Base-by-base conservation (phyloP, 129 eudicot genomes). In the Flaveria sonorensis region DNA sequence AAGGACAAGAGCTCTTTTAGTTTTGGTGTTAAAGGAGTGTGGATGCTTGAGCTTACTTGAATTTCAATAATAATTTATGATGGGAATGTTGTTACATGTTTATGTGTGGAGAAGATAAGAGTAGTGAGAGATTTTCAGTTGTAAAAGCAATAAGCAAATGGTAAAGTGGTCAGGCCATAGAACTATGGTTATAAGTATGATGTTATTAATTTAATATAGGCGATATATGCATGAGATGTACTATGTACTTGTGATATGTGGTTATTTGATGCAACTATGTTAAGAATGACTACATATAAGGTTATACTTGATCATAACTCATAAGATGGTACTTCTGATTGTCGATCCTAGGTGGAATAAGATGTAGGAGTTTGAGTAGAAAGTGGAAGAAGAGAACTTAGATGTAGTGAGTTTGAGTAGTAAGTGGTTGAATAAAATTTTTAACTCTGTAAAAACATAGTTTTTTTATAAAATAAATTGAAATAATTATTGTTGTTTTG, bases 41-140 rank as follows among this genome's bases (percentile, higher is more conserved):
- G 4, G 36, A 24, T 24, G 28, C 28, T 26, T 26, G 3, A 1
- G 30, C 30, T 26, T 26, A 26, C 59, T 52, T 64, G 68, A 62
- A 56, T 80, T 73, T 65, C 79, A 80, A 73, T 73, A 80, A 73
- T 65, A 69, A 73, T 61, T 52, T 68, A 73, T 67, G 76, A n/a
- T 68, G 75, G 53, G 74, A 45, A 28, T 43, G 47, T 13, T 28
- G 57, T 73, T 16, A 72, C 70, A 18, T 74, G 80, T 81, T 67
- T 67, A 74, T 79, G 74, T 67, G 68, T 56, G 84, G 43, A 53
- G 71, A 81, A 81, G 43, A 56, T 81, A 74, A 79, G 84, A 67
- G 70, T 81, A 74, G 84, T 74, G 43, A 23, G 50, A 75, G 72
- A 10, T 62, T 24, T 62, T 74, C 68, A 72, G 74, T 72, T 66